A percentile compares a stretch with the other conserved stretches of the same genome.
These are phyloP conservation scores for Naganishia kalamii DNA, from an alignment of 768 basidiomycete species.

Conservation along the genomic window DNA sequence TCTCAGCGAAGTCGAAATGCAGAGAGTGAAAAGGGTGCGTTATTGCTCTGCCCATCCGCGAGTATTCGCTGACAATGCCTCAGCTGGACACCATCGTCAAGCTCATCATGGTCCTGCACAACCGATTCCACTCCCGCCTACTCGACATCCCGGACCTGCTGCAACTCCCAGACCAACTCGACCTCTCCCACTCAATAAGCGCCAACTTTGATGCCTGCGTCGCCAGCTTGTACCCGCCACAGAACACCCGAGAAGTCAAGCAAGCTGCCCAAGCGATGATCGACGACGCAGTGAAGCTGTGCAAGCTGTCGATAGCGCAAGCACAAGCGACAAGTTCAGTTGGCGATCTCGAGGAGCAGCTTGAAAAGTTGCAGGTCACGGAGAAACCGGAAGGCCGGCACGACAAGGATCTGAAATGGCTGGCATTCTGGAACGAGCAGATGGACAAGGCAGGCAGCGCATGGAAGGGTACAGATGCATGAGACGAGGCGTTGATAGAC, in stretches of 20 bases:
- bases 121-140: slow-evolving; percentile 1
- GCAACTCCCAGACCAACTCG: not conserved
- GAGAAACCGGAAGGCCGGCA: not conserved
- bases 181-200: slow-evolving; percentile 9
- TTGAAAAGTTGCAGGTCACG: not conserved
- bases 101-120: slow-evolving; percentile 17
- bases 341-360: not conserved
- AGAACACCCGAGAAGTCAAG: not conserved
- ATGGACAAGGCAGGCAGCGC: slow-evolving; percentile 12
- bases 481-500: not conserved
- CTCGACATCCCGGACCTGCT: not conserved
- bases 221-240: slow-evolving; percentile 22
- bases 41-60: not conserved
- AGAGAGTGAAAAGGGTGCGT: slow-evolving; percentile 20
- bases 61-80: not conserved
- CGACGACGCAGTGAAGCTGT: not conserved
- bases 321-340: not conserved
- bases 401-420: slow-evolving; percentile 3
- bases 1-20: slow-evolving; percentile 16
- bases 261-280: slow-evolving; percentile 7
- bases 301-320: slow-evolving; percentile 5
- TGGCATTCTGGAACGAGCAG: slow-evolving; percentile 13
- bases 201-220: slow-evolving; percentile 18
- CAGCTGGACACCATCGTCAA: slow-evolving; percentile 17
- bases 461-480: slow-evolving; percentile 7